Conservation (phyloP, 768 basidiomycete genomes). For the Mycena albidolilacea region DNA sequence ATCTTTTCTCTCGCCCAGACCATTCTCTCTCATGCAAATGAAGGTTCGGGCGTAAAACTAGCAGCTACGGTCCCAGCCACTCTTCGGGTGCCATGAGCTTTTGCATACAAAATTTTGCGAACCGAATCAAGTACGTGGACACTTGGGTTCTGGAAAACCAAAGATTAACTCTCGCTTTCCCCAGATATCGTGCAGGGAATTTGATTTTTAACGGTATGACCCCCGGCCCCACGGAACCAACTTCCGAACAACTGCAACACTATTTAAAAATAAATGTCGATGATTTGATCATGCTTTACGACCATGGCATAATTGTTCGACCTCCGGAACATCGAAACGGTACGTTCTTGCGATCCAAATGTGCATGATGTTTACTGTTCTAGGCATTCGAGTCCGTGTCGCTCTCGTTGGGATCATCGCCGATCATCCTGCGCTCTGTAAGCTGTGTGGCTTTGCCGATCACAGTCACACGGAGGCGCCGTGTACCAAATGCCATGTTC, state of each 20-base stretch:
- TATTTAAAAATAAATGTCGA: conserved; percentile 45
- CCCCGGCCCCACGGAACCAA: conserved; percentile 49
- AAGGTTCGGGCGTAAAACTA: conserved; percentile 38
- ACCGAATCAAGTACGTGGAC: not conserved
- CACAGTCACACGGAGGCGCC: conserved; percentile 43
- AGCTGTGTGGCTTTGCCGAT: conserved; percentile 43
- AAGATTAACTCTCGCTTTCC: too few relatives aligned
- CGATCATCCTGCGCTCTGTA: conserved; percentile 49
- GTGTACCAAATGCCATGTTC: conserved; percentile 43
- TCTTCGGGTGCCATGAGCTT: conserved; percentile 41
- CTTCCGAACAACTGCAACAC: conserved; percentile 44
- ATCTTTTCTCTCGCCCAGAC: too few relatives aligned
- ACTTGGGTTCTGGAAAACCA: too few relatives aligned
- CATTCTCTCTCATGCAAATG: not conserved
- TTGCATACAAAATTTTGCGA: conserved; percentile 37
- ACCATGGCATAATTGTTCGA: conserved; percentile 40
- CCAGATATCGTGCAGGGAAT: conserved; percentile 27
- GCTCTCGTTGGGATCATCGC: conserved; percentile 46
- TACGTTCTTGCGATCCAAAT: not conserved
- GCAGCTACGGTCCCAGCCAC: conserved; percentile 41
- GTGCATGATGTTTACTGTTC: too few relatives aligned
- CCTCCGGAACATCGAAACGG: conserved; percentile 42
- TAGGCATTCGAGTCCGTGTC: conserved; percentile 38
- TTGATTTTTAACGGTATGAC: conserved; percentile 36
- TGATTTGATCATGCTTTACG: conserved; percentile 46